phyloP scores from a whole-genome alignment of 495 filamentous ascomycete genomes.

The Hypoxylon subgilvum region DNA sequence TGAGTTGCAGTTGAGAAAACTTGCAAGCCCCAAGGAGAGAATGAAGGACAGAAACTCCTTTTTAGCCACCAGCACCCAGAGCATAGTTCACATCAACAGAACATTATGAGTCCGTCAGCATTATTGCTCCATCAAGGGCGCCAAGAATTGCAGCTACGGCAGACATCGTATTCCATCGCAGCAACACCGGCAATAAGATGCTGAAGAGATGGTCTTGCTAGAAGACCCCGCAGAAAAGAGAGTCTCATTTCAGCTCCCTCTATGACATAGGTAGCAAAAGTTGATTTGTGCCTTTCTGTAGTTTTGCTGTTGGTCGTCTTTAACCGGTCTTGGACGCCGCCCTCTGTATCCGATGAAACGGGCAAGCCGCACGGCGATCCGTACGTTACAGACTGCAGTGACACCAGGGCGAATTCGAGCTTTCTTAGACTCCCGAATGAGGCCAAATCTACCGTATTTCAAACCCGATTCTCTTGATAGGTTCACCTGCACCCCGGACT shows the following conservation, averaged over 20 bases:
- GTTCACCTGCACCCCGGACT: conserved; percentile 29
- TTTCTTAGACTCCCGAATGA: conserved; percentile 23
- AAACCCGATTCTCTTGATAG: conserved; percentile 29
- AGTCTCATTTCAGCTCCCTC: conserved; percentile 4
- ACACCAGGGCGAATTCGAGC: neutral
- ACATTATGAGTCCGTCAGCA: conserved; percentile 15
- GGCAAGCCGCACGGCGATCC: conserved; percentile 28
- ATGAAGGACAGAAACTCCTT: conserved; percentile 15
- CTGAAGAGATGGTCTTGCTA: neutral
- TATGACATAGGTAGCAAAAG: conserved; percentile 8
- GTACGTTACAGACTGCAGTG: neutral
- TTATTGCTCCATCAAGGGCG: conserved; percentile 31
- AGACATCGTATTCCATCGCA: conserved; percentile 17
- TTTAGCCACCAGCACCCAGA: conserved; percentile 18
- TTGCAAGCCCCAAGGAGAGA: neutral
- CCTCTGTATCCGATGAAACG: conserved; percentile 7
- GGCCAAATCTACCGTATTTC: conserved; percentile 40
- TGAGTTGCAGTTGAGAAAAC: conserved; percentile 7
- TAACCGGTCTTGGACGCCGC: conserved; percentile 37
- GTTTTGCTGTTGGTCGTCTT: conserved; percentile 19
- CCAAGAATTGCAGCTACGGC: conserved; percentile 34
- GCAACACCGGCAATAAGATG: conserved; percentile 20
- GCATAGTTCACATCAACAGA: conserved; percentile 11
- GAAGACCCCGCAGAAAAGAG: conserved; percentile 19
- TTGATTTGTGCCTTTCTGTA: conserved; percentile 4